Percentiles rank a stretch among this genome's conserved stretches.
Conservation (phyloP, 345 rosid genomes). For the Gossypium mustelinum region DNA sequence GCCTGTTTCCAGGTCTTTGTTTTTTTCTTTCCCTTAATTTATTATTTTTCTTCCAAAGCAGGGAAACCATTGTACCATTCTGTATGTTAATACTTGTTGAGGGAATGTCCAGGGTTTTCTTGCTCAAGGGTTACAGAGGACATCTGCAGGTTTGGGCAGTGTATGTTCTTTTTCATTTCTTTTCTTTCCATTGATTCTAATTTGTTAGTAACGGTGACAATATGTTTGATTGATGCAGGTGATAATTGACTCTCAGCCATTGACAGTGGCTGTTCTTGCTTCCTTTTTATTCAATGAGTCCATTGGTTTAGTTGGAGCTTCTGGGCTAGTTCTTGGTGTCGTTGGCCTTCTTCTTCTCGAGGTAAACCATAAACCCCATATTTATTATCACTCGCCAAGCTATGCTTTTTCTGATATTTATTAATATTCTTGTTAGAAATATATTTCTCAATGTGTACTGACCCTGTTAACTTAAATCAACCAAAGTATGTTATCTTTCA, state of each 20-base stretch:
- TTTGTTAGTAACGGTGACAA: not conserved
- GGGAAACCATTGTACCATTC: not conserved
- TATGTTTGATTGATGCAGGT: constrained; percentile 43
- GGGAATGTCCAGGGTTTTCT: constrained; percentile 61
- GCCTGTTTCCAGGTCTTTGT: constrained; percentile 67
- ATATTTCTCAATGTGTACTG: not conserved
- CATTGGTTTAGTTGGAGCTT: constrained; percentile 70
- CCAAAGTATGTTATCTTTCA: not conserved
- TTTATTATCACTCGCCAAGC: not conserved
- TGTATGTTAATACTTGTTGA: not conserved
- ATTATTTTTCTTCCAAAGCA: not conserved
- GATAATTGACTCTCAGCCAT: constrained; percentile 88
- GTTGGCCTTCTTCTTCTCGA: constrained; percentile 86
- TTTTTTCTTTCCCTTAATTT: not conserved
- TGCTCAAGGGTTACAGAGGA: constrained; percentile 81
- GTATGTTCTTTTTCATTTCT: constrained; percentile 29
- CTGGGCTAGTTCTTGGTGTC: constrained; percentile 76
- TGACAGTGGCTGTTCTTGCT: constrained; percentile 86
- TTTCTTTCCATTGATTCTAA: not conserved
- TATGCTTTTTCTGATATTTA: not conserved
- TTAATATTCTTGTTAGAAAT: not conserved
- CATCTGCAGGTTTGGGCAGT: constrained; percentile 94
- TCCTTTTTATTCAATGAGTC: constrained; percentile 76
- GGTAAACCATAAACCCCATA: constrained; percentile 41
- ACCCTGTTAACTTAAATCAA: not conserved